Evolutionary conservation across 441 rosid species (phyloP), one percentile per base, ranked within the genome.

Genomic region (Erodium texanum): DNA sequence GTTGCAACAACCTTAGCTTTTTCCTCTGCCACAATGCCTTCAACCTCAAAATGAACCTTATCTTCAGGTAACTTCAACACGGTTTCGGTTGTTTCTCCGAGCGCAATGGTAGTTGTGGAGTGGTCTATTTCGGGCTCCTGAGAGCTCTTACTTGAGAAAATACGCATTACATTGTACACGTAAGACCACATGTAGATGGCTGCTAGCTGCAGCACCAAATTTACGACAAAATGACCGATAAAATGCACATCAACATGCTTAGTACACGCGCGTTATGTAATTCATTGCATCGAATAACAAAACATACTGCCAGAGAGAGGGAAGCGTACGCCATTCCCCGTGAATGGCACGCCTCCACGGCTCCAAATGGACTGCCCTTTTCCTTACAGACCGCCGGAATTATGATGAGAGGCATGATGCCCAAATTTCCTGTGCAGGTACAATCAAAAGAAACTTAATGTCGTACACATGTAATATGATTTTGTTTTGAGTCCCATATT

Each of bases 331-430:
- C 89, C 79, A 92, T 59, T 65, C 96, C 95, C 61, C 67, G 76
- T 6, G 83, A 72, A 66, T 78, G 77, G 66, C 96, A 89, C 29
- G 50, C 64, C 36, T 82, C 83, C 22, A 87, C 85, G 73, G 80
- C 76, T 68, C 95, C 91, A 75, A 89, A 92, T 29, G 95, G 96
- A 58, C 90, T 88, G 66, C 88, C 91, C 71, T 78, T 84, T 66
- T 92, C 98, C 70, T 84, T 83, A 70, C 98, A 89, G 34, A 89
- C 75, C 54, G 96, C 91, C 67, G 96, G 98, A 67, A 92, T 85
- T 74, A 92, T 83, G 7, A 89, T 80, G 64, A 92, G 89, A 50
- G 80, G 84, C 90, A 92, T 80, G 72, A 83, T 83, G 66, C 94
- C 95, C 77, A 88, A 70, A 77, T 88, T 92, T 41, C 98, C 98